phyloP scores from a whole-genome alignment of 352 stramenopile genomes.

The Phytopythium sindhum region DNA sequence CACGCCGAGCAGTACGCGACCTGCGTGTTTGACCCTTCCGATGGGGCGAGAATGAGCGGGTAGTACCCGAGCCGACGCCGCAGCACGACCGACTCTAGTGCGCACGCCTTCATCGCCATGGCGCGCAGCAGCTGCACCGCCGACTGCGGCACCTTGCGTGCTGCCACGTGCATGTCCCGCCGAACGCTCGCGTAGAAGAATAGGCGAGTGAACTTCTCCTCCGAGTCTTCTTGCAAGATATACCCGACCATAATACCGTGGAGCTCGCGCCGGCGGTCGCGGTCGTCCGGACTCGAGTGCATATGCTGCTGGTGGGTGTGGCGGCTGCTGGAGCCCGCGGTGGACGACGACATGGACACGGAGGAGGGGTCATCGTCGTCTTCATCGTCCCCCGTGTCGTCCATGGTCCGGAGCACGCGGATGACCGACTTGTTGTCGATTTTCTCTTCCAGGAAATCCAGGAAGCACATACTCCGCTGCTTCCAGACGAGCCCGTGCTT shows the following conservation, averaged over 20 bases:
- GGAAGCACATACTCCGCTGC: conserved; percentile 49
- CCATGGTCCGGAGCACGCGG: conserved; percentile 58
- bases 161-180: background rate
- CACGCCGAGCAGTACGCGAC: conserved; percentile 42
- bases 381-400: conserved; percentile 29
- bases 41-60: conserved; percentile 24
- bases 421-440: conserved; percentile 51
- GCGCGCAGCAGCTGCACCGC: conserved; percentile 43
- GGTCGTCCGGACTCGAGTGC: conserved; percentile 13
- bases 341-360: conserved; percentile 19
- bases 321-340: conserved; percentile 11
- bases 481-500: conserved; percentile 42
- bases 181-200: conserved; percentile 53
- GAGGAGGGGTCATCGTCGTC: conserved; percentile 20
- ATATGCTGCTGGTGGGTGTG: conserved; percentile 14
- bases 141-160: conserved; percentile 28
- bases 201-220: conserved; percentile 54
- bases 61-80: conserved; percentile 54
- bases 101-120: conserved; percentile 38
- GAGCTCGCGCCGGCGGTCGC: conserved; percentile 11
- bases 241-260: conserved; percentile 52
- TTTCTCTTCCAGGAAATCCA: conserved; percentile 59
- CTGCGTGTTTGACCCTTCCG: conserved; percentile 11
- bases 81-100: conserved; percentile 38
- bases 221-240: conserved; percentile 52